These are phyloP conservation scores for Globisporangium nodosum DNA, from an alignment of 352 stramenopile genomes.

Conservation along the genomic window DNA sequence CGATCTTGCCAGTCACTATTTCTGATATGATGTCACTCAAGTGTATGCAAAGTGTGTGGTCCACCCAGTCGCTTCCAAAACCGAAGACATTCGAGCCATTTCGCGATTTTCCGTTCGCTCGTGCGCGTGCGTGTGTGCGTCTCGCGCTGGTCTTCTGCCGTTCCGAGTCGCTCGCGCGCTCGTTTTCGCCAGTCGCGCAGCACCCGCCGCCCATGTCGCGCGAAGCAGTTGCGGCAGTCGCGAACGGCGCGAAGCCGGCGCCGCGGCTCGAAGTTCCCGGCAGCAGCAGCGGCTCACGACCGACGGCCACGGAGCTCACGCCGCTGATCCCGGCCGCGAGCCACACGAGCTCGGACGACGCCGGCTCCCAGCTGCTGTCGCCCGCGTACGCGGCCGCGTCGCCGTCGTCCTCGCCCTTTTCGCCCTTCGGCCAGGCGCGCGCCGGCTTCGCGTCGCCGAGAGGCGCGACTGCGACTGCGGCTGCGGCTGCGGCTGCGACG, in stretches of 20 bases:
- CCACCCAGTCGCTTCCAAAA: background rate
- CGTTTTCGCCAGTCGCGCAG: background rate
- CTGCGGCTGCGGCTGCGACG: background rate
- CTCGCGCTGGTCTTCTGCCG: too few relatives aligned
- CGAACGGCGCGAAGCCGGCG: conserved; percentile 1
- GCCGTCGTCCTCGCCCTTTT: conserved; percentile 17
- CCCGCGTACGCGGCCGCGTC: conserved; percentile 36
- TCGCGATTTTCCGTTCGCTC: background rate
- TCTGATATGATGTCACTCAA: conserved; percentile 1
- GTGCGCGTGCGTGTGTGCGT: too few relatives aligned
- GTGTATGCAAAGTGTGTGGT: background rate
- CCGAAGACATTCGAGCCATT: background rate
- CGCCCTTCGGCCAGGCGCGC: conserved; percentile 22
- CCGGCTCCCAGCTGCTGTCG: conserved; percentile 22
- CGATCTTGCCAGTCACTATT: background rate
- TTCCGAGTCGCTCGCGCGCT: background rate
- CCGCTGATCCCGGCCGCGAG: conserved; percentile 35
- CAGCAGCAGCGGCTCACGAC: background rate
- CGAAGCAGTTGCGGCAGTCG: background rate
- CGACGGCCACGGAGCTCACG: conserved; percentile 30
- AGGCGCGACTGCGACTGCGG: background rate
- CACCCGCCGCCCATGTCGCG: background rate
- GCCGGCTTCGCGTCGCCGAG: conserved; percentile 5
- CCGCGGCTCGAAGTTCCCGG: background rate
- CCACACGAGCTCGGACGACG: conserved; percentile 17